Base-by-base conservation (phyloP, 208 protist species). In the Pavlovales sp. region DNA sequence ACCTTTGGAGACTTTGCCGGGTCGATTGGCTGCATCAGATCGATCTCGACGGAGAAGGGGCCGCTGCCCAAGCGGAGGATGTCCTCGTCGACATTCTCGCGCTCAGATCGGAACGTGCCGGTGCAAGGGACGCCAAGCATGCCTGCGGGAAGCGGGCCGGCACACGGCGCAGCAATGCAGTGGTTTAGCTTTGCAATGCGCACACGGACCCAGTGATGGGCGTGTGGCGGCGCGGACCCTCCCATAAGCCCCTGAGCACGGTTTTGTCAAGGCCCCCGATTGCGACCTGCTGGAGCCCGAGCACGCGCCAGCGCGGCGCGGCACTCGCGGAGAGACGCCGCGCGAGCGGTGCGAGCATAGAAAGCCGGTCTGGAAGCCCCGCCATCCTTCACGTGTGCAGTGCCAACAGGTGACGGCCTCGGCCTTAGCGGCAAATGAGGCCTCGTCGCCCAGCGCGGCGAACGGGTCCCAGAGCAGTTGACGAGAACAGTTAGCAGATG, bases 21-120 rank as follows among this genome's bases (percentile, higher is more conserved):
- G 36, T 90, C 76, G 38, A 90, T 34, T 4, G 89, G 89, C 83
- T 87, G 39, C 89, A 90, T 90, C 66, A 90, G 46, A 39, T 90
- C 89, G 18, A 90, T 1, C 77, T 90, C 89, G 78, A 90, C 82
- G 37, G 89, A 47, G 37, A n/a, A 14, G 1, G 86, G 86, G 18
- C 88, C 88, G 18, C 0, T 0, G 38, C 89, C 89, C 26, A 90
- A 39, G n/a, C n/a, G 39, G 7, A 90, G 67, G 28, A 90, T 90
- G 46, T 90, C 89, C 84, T 90, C 89, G 75, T 84, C 76, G 0
- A 90, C 89, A 42, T 90, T 90, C 75, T 90, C 89, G 8, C 67
- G 67, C 46, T 86, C 89, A 10, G 30, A 44, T 18, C 28, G 20
- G 83, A 57, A 90, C 0, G 2, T 36, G 38, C 71, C 28, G 0